A percentile compares a stretch with the other conserved stretches of the same genome.
These are phyloP conservation scores for Penicillium sp. DNA, from an alignment of 2,329 filamentous ascomycete genomes.

Conservation along the genomic window DNA sequence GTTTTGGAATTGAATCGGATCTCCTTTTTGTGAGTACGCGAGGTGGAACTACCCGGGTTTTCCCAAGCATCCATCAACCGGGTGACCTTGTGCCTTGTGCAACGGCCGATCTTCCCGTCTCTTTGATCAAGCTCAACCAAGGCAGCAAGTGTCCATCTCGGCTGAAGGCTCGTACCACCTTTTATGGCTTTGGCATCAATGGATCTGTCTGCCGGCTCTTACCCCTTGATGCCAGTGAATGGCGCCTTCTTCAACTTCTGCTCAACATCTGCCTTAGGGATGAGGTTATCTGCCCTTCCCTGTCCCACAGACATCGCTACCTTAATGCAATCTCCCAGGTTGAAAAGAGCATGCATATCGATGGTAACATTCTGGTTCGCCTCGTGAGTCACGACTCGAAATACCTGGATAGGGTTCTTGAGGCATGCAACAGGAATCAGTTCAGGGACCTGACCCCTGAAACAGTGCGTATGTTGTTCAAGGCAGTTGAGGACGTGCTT, in stretches of 20 bases:
- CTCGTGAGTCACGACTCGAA: constrained; percentile 48
- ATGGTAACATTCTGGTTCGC: constrained; percentile 63
- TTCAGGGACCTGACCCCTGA: constrained; percentile 6
- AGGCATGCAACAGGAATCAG: constrained; percentile 1
- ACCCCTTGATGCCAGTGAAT: constrained; percentile 60
- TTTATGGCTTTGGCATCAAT: constrained; percentile 65
- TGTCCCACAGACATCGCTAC: constrained; percentile 30
- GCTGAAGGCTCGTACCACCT: constrained; percentile 44
- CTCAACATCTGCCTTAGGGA: constrained; percentile 63
- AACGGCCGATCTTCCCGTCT: constrained; percentile 36
- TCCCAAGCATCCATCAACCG: constrained; percentile 26
- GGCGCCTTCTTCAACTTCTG: constrained; percentile 69
- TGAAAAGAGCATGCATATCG: constrained; percentile 58
- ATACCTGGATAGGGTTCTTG: constrained; percentile 33
- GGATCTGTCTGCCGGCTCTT: constrained; percentile 69
- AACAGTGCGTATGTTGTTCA: constrained; percentile 38
- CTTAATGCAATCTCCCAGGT: constrained; percentile 40
- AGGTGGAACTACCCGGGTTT: constrained; percentile 51
- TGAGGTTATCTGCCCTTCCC: constrained; percentile 51
- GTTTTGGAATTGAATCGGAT: constrained; percentile 39
- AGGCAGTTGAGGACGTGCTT: constrained; percentile 53
- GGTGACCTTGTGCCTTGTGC: constrained; percentile 31
- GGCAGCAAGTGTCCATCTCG: constrained; percentile 17
- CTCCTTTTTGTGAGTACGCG: constrained; percentile 51
- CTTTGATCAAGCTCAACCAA: constrained; percentile 31